phyloP scores from a whole-genome alignment of 2,329 filamentous ascomycete genomes.

The Chaetomiaceae sp. region DNA sequence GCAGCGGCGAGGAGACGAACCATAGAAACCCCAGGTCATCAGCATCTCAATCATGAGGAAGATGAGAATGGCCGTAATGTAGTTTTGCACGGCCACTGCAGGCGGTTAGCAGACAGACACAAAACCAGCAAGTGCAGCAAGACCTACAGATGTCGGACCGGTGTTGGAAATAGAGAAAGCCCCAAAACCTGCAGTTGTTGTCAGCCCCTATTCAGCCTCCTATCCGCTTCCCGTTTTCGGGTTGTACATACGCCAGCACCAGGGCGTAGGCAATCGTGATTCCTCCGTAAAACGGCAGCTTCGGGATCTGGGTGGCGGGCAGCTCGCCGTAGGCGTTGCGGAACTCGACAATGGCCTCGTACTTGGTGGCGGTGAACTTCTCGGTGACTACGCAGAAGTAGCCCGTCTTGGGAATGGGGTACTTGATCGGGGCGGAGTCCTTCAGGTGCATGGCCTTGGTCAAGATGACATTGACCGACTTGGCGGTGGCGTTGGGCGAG shows the following conservation, averaged over 20 bases:
- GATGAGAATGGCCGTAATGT: conserved; percentile 93
- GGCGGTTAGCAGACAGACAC: conserved; percentile 29
- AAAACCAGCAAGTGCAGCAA: neutral
- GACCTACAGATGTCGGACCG: conserved; percentile 76
- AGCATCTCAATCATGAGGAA: conserved; percentile 95
- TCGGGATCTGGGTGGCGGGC: conserved; percentile 90
- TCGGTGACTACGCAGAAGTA: conserved; percentile 92
- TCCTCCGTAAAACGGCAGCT: conserved; percentile 93
- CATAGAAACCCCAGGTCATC: conserved; percentile 98
- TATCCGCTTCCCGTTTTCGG: neutral
- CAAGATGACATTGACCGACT: conserved; percentile 66
- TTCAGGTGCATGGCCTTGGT: conserved; percentile 81
- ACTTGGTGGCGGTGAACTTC: conserved; percentile 62
- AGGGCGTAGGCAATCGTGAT: conserved; percentile 91
- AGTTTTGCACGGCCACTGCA: conserved; percentile 90
- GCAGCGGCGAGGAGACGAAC: conserved; percentile 38
- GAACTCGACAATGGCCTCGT: conserved; percentile 80
- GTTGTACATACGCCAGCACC: conserved; percentile 57
- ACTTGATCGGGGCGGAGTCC: conserved; percentile 68
- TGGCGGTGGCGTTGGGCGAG: conserved; percentile 65
- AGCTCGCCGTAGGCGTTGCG: conserved; percentile 95
- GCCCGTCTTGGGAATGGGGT: conserved; percentile 81
- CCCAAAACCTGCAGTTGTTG: conserved; percentile 64
- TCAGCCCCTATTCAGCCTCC: conserved; percentile 22
- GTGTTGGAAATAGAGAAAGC: conserved; percentile 91